phyloP scores from a whole-genome alignment of 1,284 basidiomycete genomes.

The Dichomitus squalens region DNA sequence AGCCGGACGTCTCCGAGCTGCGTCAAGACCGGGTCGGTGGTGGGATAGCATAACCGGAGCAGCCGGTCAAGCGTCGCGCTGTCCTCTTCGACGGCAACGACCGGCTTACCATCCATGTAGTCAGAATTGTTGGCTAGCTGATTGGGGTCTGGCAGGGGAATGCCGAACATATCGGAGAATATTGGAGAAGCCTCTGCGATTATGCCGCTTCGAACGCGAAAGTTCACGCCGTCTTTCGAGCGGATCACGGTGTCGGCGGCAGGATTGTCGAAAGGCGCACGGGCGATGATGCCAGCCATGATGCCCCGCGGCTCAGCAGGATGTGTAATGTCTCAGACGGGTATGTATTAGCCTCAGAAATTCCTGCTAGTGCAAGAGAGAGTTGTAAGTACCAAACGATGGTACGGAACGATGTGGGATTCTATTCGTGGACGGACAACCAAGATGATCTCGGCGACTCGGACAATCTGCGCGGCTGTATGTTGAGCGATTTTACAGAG shows the following conservation, averaged over 20 bases:
- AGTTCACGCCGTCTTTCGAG: constrained; percentile 39
- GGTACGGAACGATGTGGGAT: too few species aligned
- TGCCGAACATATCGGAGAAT: constrained; percentile 41
- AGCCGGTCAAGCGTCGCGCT: constrained; percentile 35
- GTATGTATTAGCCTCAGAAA: neutral
- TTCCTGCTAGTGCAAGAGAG: too few species aligned
- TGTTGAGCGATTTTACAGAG: neutral
- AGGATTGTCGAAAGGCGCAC: constrained; percentile 10
- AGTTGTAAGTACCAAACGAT: too few species aligned
- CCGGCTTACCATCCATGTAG: constrained; percentile 11
- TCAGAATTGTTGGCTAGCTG: neutral
- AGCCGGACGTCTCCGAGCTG: constrained; percentile 8
- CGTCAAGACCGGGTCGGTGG: constrained; percentile 21
- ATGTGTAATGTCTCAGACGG: neutral
- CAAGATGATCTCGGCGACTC: too few species aligned
- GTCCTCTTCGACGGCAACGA: constrained; percentile 34
- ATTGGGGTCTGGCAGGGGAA: constrained; percentile 26
- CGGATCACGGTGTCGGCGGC: constrained; percentile 30
- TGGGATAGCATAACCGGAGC: constrained; percentile 42
- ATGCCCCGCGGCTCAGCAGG: neutral
- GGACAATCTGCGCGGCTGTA: neutral
- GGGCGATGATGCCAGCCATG: neutral
- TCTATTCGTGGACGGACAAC: too few species aligned
- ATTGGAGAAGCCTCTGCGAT: constrained; percentile 43
- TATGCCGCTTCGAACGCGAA: constrained; percentile 36